Conservation (phyloP, 2,329 filamentous ascomycete species). For the Dothistroma pini region DNA sequence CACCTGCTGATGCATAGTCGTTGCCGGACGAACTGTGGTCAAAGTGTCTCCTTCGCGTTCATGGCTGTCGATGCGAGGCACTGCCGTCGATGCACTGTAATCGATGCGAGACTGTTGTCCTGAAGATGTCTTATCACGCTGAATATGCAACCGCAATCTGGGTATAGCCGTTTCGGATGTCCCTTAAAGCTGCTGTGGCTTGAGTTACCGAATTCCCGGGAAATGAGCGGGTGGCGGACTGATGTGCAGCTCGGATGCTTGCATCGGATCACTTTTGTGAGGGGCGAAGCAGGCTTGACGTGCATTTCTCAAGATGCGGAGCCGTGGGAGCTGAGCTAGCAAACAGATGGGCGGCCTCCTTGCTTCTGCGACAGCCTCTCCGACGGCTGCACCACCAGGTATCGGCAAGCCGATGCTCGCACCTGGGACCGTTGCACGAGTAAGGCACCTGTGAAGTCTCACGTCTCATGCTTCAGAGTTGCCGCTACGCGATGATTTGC, state of each 20-base stretch:
- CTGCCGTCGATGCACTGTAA: not conserved
- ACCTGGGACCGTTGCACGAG: not conserved
- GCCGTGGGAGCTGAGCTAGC: conserved; percentile 14
- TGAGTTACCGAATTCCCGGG: conserved; percentile 5
- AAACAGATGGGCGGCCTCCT: conserved; percentile 14
- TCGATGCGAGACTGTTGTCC: not conserved
- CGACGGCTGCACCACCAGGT: not conserved
- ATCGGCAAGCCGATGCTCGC: not conserved
- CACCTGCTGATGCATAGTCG: not conserved
- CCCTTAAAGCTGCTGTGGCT: not conserved
- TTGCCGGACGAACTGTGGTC: not conserved
- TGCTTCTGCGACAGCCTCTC: not conserved
- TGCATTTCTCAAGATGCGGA: conserved; percentile 10
- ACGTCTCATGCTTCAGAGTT: not conserved
- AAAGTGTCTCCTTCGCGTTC: not conserved
- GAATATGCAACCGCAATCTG: not conserved
- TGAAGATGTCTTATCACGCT: not conserved
- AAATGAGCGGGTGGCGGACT: conserved; percentile 4
- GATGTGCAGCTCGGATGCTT: conserved; percentile 11
- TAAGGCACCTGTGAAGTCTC: not conserved
- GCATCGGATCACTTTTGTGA: conserved; percentile 12
- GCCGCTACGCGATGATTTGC: conserved; percentile 1
- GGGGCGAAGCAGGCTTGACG: conserved; percentile 17
- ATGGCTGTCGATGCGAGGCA: not conserved
- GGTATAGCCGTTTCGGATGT: conserved; percentile 3